These are phyloP conservation scores for Thraustochytrium sp. DNA, from an alignment of 352 stramenopile species.

Conservation along the genomic window DNA sequence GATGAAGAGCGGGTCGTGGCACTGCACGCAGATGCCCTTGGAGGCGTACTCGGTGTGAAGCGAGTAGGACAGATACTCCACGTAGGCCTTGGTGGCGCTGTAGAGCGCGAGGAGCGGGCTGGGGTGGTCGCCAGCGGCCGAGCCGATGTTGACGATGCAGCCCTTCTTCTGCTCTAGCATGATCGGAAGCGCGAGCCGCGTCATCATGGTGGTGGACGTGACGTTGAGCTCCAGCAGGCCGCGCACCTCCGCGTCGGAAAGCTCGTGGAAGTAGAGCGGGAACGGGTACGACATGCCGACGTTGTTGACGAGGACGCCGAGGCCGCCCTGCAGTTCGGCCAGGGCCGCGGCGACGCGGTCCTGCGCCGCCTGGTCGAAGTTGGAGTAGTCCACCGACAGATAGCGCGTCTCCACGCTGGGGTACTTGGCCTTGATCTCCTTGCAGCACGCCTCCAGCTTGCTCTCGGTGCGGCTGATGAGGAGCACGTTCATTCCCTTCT, in stretches of 20 bases:
- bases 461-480: slow-evolving; percentile 94
- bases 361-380: slow-evolving; percentile 69
- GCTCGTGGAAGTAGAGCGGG: slow-evolving; percentile 94
- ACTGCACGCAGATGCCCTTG: slow-evolving; percentile 79
- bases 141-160: slow-evolving; percentile 94
- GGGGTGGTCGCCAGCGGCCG: slow-evolving; percentile 85
- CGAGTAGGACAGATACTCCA: slow-evolving; percentile 92
- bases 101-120: slow-evolving; percentile 90
- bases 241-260: slow-evolving; percentile 82
- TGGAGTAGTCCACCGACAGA: slow-evolving; percentile 83
- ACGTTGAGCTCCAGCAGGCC: slow-evolving; percentile 86
- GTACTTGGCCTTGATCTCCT: slow-evolving; percentile 88
- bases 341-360: slow-evolving; percentile 55
- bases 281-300: slow-evolving; percentile 97
- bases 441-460: slow-evolving; percentile 83
- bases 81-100: slow-evolving; percentile 92
- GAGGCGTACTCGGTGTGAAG: slow-evolving; percentile 86
- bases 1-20: slow-evolving; percentile 97
- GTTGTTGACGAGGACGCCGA: slow-evolving; percentile 98
- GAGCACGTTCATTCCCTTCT: slow-evolving; percentile 92
- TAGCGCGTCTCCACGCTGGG: slow-evolving; percentile 71
- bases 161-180: slow-evolving; percentile 91
- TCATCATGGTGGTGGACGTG: slow-evolving; percentile 78
- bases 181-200: slow-evolving; percentile 71
- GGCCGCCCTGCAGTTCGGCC: slow-evolving; percentile 48